phyloP scores from a whole-genome alignment of 176 grass and related monocot species.

The Bothriochloa decipiens region DNA sequence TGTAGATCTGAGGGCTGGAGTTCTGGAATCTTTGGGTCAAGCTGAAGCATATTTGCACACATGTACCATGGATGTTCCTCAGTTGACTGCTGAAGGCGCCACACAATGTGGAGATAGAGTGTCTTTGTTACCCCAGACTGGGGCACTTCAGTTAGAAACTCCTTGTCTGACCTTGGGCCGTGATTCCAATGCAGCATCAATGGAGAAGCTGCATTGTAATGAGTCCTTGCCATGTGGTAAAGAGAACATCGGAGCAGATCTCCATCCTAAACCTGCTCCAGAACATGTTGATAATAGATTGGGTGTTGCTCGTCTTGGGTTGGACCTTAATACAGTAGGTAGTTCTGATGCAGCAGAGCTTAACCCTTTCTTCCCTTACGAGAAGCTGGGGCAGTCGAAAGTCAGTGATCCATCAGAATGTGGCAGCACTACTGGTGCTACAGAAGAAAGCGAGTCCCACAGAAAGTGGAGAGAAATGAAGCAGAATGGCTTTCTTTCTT shows the following conservation, averaged over 20 bases:
- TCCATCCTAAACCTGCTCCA: slow-evolving; percentile 36
- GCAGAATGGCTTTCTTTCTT: slow-evolving; percentile 96
- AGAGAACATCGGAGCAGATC: slow-evolving; percentile 32
- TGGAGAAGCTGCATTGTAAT: slow-evolving; percentile 21
- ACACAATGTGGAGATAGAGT: slow-evolving; percentile 25
- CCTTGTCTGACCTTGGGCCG: slow-evolving; percentile 58
- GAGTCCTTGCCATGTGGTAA: slow-evolving; percentile 32
- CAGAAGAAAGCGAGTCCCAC: slow-evolving; percentile 65
- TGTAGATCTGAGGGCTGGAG: slow-evolving; percentile 36
- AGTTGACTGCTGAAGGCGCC: slow-evolving; percentile 27
- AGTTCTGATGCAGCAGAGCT: slow-evolving; percentile 51
- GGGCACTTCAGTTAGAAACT: slow-evolving; percentile 39
- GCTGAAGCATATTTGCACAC: slow-evolving; percentile 22
- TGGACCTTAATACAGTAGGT: slow-evolving; percentile 74
- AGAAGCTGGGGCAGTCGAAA: slow-evolving; percentile 62
- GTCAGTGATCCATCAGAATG: slow-evolving; percentile 68
- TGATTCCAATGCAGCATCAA: slow-evolving; percentile 26
- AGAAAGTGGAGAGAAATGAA: slow-evolving; percentile 97
- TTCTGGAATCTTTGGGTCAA: slow-evolving; percentile 27
- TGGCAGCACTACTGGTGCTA: slow-evolving; percentile 72
- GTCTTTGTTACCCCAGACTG: slow-evolving; percentile 29
- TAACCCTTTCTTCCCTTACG: slow-evolving; percentile 87
- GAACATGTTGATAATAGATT: slow-evolving; percentile 33
- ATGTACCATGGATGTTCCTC: slow-evolving; percentile 35
- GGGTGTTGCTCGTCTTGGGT: slow-evolving; percentile 30